phyloP scores from a whole-genome alignment of 441 rosid genomes.

The Populus hybrid region DNA sequence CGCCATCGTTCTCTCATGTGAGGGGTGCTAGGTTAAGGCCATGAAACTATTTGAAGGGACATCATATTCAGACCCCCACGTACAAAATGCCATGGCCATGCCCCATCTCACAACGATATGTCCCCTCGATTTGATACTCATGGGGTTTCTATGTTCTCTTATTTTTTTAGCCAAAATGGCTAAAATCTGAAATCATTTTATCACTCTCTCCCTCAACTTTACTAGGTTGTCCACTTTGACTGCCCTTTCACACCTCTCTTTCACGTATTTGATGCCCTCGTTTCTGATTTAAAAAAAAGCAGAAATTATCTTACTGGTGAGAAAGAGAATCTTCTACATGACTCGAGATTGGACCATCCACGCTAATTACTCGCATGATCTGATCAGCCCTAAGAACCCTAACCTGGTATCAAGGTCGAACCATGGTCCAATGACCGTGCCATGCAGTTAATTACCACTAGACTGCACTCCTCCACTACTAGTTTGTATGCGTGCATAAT shows the following conservation, averaged over 20 bases:
- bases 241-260: background rate
- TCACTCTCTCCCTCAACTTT: background rate
- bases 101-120: constrained; percentile 16
- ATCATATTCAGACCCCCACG: constrained; percentile 10
- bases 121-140: constrained; percentile 34
- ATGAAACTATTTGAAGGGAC: constrained; percentile 10
- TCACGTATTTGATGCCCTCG: too few species aligned
- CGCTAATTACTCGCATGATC: too few species aligned
- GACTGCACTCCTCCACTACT: too few species aligned
- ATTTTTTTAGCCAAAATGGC: background rate
- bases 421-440: too few species aligned
- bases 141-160: constrained; percentile 30
- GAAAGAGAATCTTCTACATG: too few species aligned
- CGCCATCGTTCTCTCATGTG: constrained; percentile 3
- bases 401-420: too few species aligned
- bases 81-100: too few species aligned
- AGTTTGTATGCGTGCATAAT: too few species aligned
- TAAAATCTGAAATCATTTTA: background rate
- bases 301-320: background rate
- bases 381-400: too few species aligned
- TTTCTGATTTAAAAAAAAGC: background rate
- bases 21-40: constrained; percentile 7
- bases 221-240: constrained; percentile 8
- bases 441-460: too few species aligned
- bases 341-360: too few species aligned